Evolutionary conservation across 176 grass and related monocot species (phyloP), one percentile per base, ranked within the genome.

Genomic region (Carex parvula): DNA sequence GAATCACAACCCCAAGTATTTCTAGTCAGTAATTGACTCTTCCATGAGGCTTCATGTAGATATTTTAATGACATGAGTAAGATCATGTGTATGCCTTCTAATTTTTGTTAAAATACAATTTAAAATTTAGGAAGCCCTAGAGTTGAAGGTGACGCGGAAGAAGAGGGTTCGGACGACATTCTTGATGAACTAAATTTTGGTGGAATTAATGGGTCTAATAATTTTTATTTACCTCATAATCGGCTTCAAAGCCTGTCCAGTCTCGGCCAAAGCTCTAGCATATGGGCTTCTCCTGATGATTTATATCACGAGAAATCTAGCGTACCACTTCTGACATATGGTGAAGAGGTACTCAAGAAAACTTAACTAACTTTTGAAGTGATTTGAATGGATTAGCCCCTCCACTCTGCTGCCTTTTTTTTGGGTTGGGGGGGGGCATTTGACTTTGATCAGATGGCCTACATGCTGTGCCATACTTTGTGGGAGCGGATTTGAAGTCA

Each of bases 61-160:
- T 79, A 56, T 79, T 75, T 75, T 8, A 18, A 58, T 8, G 5
- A 79, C 8, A 5, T 70, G 33, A 50, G 66, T 18, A 33, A 15
- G 29, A 64, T 64, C 6, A 54, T 77, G 16, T 55, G 8, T 52
- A 15, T 15, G n/a, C 2, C 21, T 6, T 46, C 20, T 52, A 59
- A 50, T 15, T 67, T 67, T 83, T 83, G 33, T 72, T 71, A 60
- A 14, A 20, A 6, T 8, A 68, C 26, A 52, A 17, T 80, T 3
- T 39, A 64, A n/a, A 80, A 83, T 52, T 75, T 82, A 90, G 88
- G 88, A 62, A 80, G 70, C 55, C 70, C 88, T 54, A 86, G 88
- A 83, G 88, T 90, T 59, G 80, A 84, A 69, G 88, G 88, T 15
- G 88, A 90, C 9, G 88, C 84, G 53, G 88, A 90, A 87, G 88